Evolutionary conservation across 495 filamentous ascomycete species (phyloP), one percentile per base, ranked within the genome.

Genomic region (Penicillium pulvis): DNA sequence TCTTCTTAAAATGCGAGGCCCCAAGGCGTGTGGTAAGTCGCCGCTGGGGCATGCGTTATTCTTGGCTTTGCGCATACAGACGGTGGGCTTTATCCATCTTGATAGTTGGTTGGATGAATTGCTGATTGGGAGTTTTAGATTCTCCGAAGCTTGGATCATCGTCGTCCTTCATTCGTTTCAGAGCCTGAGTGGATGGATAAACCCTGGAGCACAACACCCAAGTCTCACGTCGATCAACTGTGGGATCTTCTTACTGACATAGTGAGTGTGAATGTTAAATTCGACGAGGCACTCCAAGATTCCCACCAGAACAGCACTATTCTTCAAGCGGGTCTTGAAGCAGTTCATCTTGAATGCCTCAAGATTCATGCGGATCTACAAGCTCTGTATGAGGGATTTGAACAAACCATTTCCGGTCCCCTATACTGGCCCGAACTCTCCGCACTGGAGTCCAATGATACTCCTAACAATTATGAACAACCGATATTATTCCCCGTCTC

Each of bases 121-220:
- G 19, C 43, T 46, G 9, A 24, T 7, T 50, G 10, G 6, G 26
- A 4, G 9, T 2, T 28, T 9, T 3, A 50, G 47, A n/a, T 50
- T 50, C 30, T 50, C 2, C 14, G 17, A 33, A 33, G 47, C 19
- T 50, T 50, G 11, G 26, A 33, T 31, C 11, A n/a, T 50, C 47
- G 30, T 8, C 28, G 14, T 31, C 24, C 24, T 14, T 30, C 47
- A 30, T 50, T 50, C 17, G 10, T 50, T 1, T 30, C 47, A 2
- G 26, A 50, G 24, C 47, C 47, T 9, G 47, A 50, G 14, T 50
- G 47, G 47, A n/a, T 50, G 47, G 30, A 30, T 12, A 50, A 50
- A 7, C 47, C 47, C 9, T 50, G 47, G 47, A 0, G 47, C 23
- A 17, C 14, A 5, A 50, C 33, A 33, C 16, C 47, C 24, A 50